Base-by-base conservation (phyloP, 441 rosid species). In the Hura crepitans region DNA sequence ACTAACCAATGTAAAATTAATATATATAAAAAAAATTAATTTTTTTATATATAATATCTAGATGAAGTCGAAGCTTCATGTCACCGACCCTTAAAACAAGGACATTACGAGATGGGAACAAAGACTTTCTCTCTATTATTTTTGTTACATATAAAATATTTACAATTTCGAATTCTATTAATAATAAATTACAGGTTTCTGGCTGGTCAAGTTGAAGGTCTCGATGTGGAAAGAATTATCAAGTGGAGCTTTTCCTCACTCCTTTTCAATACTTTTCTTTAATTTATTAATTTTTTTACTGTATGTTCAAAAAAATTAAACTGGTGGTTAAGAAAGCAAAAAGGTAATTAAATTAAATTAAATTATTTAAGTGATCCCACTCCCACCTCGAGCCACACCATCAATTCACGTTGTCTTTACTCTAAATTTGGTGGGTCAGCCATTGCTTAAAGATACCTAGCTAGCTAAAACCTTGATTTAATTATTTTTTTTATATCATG, bases 321-420 rank as follows among this genome's bases (percentile, higher is more conserved):
- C 15, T 43, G 42, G 57, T 33, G 43, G 56, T 28, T 31, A 20
- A 12, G 20, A 63, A 54, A 31, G 14, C 61, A 37, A 23, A 68
- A 67, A 14, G 15, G 25, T 18, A 33, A 23, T 59, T 59, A 7
- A 42, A 17, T 59, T 59, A 25, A 42, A 4, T 42, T n/a, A n/a
- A 13, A 23, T 61, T 8, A 37, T 0, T 20, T 20, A 61, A 35
- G 4, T 30, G 28, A 43, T 42, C 66, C 35, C 10, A 66, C 72
- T 70, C 70, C 43, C 69, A 80, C 75, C 91, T 89, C 90, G 95
- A 89, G 93, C 97, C 95, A 85, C 85, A 72, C 91, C 75, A 69
- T 70, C 71, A 74, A 61, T 73, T 70, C 54, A 59, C 62, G 69
- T 73, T 63, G 56, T 50, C 63, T 22, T 35, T 54, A 39, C 46